Evolutionary conservation across 106 monocot species (phyloP), one percentile per base, ranked within the genome.

Genomic region (Dendrobium chrysotoxum): DNA sequence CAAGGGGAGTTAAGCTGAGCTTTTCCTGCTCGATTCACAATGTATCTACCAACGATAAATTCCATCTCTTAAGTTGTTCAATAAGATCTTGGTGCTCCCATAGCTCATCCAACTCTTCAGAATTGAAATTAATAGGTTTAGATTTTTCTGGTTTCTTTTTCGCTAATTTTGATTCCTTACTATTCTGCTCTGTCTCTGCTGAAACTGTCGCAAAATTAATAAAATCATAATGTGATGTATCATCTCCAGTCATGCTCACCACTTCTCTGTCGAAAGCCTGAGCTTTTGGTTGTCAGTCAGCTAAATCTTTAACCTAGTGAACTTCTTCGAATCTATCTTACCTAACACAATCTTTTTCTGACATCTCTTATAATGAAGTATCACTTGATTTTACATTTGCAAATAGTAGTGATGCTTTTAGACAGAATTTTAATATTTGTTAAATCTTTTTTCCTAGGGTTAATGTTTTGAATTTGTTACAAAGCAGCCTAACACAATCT

Each of bases 51-150:
- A n/a, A n/a, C n/a, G n/a, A n/a, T 89, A 16, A 95, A 75, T 71
- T 99, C 98, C 89, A 88, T 83, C 54, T 86, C n/a, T n/a, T 92
- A 67, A 95, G 87, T 72, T 92, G 90, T 54, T 99, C 92, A 26
- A 99, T 92, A 45, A 99, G 74, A 64, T 95, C 95, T 50, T 93
- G 88, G 72, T 99, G 91, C 80, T 93, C 98, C 95, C 94, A 95
- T 3, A 91, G 47, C 2, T 89, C 78, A 78, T 78, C 78, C 30
- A 58, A 35, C 2, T 58, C 17, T 38, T 78, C 78, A 15, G 44
- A 26, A 77, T 78, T 21, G 1, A 78, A 57, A 57, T 78, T 53
- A 8, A 26, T 30, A 57, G 38, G 1, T 21, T 55, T 31, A 13
- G 78, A 20, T 58, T 78, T 57, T 78, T 35, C 78, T 7, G 53